Evolutionary conservation across 73 alveolate genomes (phyloP).

Genomic region (Paramecium octaurelia): DNA sequence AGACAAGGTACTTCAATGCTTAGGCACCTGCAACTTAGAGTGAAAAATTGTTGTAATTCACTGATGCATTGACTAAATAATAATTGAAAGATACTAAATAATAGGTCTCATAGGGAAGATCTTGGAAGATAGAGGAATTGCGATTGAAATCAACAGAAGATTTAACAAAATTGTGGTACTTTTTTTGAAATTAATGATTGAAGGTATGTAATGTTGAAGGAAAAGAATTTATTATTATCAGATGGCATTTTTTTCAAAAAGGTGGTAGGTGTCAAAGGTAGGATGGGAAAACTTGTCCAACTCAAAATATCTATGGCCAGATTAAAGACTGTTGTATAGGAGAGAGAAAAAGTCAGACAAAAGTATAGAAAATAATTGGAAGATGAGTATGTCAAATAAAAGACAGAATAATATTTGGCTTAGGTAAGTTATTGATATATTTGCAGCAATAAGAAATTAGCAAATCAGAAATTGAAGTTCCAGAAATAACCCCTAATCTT

Average conservation of each 20-base stretch:
- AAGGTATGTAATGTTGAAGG: constrained; percentile 77
- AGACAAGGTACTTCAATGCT: background rate
- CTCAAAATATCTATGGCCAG: constrained; percentile 75
- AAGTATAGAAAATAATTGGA: constrained; percentile 72
- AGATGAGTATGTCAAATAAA: constrained; percentile 68
- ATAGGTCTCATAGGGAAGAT: constrained; percentile 65
- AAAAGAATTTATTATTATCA: constrained; percentile 73
- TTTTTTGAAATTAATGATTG: background rate
- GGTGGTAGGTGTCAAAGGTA: constrained; percentile 44
- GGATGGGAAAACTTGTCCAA: constrained; percentile 51
- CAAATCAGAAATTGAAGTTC: background rate
- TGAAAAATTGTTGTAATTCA: constrained; percentile 16
- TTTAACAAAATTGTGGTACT: constrained; percentile 75
- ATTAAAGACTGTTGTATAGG: constrained; percentile 72
- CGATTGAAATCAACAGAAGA: constrained; percentile 78
- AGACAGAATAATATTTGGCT: constrained; percentile 57
- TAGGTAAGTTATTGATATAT: background rate
- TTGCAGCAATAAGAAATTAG: background rate
- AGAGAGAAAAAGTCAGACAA: constrained; percentile 71
- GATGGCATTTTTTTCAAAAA: constrained; percentile 57
- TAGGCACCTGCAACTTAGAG: background rate
- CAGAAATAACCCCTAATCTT: constrained; percentile 52
- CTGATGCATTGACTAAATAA: constrained; percentile 47
- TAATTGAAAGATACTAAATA: constrained; percentile 2
- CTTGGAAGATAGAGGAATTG: constrained; percentile 81